Base-by-base conservation (phyloP, 2,329 filamentous ascomycete species). In the Elsinoe perseae region DNA sequence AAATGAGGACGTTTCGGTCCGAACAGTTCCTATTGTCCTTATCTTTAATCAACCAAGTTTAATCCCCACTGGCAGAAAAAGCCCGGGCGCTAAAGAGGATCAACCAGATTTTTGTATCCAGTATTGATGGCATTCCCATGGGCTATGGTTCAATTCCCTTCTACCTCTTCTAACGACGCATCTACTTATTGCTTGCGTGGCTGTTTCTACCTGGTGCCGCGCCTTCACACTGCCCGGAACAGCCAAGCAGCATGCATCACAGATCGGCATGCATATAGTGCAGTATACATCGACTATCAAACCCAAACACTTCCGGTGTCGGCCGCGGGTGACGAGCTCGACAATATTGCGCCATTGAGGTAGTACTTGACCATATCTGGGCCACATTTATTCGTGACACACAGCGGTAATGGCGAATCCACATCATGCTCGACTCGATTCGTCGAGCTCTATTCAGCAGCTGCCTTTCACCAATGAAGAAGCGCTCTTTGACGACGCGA, bases 381-480 rank as follows among this genome's bases (percentile, higher is more conserved):
- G 23, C 40, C 12, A 25, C 40, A 9, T 23, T 25, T 6, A 9
- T 25, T 25, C 30, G 48, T 38, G 25, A 36, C 32, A 20, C 9
- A 5, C 21, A 9, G 16, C 48, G 18, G 21, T 8, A 18, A 52
- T 52, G 48, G 30, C 48, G 48, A 34, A 52, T 32, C 14, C 48
- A 50, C 44, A 58, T 43, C 38, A 57, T 53, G 48, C 60, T 25
- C 56, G 54, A 30, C 57, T 56, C 28, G 57, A 57, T 57, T 54
- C 56, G 16, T 61, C 59, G 38, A 52, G 40, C 48, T 59, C 56
- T n/a, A 54, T 18, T 38, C 57, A 58, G 44, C 59, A 61, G 20
- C 46, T 61, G 21, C 59, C 61, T 25, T 58, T 58, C n/a, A 32
- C 61, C 46, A 61, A 61, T 54, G 59, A 61, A 32, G 61, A 58